phyloP scores from a whole-genome alignment of 176 grass and related monocot genomes.

The Zoysia pacifica region DNA sequence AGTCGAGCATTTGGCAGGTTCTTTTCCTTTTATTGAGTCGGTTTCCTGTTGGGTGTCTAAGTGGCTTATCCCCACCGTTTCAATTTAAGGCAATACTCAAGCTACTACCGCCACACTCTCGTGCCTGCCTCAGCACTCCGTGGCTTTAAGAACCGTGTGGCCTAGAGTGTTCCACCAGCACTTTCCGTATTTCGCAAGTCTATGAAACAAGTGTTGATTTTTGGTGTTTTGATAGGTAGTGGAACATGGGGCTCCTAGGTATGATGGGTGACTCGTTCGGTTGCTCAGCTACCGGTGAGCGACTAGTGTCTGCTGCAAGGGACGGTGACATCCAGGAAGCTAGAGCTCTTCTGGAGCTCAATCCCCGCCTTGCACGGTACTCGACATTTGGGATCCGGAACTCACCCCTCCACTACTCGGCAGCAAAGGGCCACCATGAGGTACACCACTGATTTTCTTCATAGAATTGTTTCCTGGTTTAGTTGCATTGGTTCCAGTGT shows the following conservation, averaged over 20 bases:
- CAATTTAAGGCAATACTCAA: slow-evolving; percentile 9
- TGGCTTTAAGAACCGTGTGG: slow-evolving; percentile 9
- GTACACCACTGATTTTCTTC: slow-evolving; percentile 49
- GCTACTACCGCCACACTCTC: neutral
- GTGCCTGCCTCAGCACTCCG: neutral
- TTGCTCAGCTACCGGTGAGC: slow-evolving; percentile 82
- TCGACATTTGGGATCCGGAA: slow-evolving; percentile 84
- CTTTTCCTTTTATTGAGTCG: slow-evolving; percentile 14
- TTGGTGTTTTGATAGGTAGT: slow-evolving; percentile 37
- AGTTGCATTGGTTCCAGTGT: slow-evolving; percentile 3
- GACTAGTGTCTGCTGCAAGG: slow-evolving; percentile 79
- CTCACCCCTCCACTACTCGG: slow-evolving; percentile 92
- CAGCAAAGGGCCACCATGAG: slow-evolving; percentile 90
- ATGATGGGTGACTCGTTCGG: slow-evolving; percentile 84
- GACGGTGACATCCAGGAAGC: slow-evolving; percentile 93
- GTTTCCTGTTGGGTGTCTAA: slow-evolving; percentile 40
- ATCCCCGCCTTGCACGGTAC: slow-evolving; percentile 81
- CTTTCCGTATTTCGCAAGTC: slow-evolving; percentile 4
- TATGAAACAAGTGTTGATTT: slow-evolving; percentile 21
- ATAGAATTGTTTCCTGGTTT: slow-evolving; percentile 15
- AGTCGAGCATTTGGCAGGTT: slow-evolving; percentile 24
- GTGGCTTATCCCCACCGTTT: slow-evolving; percentile 17
- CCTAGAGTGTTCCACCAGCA: slow-evolving; percentile 1
- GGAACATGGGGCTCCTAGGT: slow-evolving; percentile 74
- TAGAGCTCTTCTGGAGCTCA: slow-evolving; percentile 82